Conservation (phyloP, 2,329 filamentous ascomycete genomes). For the Lomentospora prolificans region DNA sequence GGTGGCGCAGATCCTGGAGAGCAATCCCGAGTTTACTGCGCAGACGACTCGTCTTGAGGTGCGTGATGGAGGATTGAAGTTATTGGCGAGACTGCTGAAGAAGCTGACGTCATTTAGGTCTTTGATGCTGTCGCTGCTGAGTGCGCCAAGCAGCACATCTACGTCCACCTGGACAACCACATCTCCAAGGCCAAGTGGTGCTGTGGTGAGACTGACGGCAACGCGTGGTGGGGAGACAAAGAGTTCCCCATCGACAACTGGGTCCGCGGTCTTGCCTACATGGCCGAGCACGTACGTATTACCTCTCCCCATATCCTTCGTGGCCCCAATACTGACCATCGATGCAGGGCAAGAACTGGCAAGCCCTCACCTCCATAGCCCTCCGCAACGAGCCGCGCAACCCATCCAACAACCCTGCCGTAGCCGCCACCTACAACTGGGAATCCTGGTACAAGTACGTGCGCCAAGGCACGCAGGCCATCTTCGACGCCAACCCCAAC, state of each 20-base stretch:
- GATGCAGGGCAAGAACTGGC: conserved; percentile 34
- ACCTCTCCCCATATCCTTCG: background rate
- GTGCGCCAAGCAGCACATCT: conserved; percentile 42
- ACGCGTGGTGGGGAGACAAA: conserved; percentile 51
- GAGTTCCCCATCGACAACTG: conserved; percentile 50
- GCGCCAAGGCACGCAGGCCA: conserved; percentile 35
- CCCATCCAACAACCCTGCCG: conserved; percentile 24
- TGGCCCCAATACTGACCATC: background rate
- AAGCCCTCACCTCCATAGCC: conserved; percentile 36
- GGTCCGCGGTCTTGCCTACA: conserved; percentile 48
- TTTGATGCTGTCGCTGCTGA: conserved; percentile 55
- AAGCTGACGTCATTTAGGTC: conserved; percentile 9
- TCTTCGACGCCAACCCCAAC: conserved; percentile 39
- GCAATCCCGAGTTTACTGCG: conserved; percentile 46
- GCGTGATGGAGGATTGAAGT: conserved; percentile 10
- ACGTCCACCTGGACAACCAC: conserved; percentile 52
- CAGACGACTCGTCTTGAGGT: conserved; percentile 44
- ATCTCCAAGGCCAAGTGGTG: conserved; percentile 51
- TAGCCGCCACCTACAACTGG: conserved; percentile 41
- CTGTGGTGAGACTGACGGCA: conserved; percentile 43
- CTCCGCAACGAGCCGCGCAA: conserved; percentile 45
- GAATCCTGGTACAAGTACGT: conserved; percentile 42
- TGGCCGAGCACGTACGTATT: conserved; percentile 45
- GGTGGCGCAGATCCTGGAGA: conserved; percentile 39
- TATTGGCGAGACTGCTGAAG: background rate